A percentile compares a stretch with the other conserved stretches of the same genome.
Evolutionary conservation across 1,284 basidiomycete genomes (phyloP).

Genomic region (Stygiomarasmius scandens): DNA sequence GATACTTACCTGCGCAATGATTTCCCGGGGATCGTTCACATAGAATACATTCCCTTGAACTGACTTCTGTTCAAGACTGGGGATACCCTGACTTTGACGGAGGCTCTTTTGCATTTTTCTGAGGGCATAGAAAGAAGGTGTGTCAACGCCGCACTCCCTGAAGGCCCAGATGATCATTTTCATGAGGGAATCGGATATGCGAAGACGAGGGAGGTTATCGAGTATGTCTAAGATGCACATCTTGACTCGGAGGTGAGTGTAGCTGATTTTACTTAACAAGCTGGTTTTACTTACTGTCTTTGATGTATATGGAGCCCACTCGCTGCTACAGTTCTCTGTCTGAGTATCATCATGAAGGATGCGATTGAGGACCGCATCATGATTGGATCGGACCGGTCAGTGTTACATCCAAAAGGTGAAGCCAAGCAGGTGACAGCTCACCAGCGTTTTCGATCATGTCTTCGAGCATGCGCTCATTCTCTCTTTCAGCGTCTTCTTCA

Average conservation of each 20-base stretch:
- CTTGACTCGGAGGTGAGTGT: too few relatives aligned
- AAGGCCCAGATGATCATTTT: slow-evolving; percentile 6
- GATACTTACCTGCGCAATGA: slow-evolving; percentile 3
- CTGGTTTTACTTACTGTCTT: background rate
- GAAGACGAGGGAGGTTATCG: slow-evolving; percentile 1
- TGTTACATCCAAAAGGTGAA: too few relatives aligned
- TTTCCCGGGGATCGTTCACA: background rate
- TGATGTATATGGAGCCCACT: slow-evolving; percentile 3
- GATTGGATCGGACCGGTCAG: too few relatives aligned
- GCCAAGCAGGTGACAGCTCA: too few relatives aligned
- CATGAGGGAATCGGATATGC: slow-evolving; percentile 6
- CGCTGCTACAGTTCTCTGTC: too few relatives aligned
- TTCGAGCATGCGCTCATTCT: too few relatives aligned
- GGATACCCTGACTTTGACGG: background rate
- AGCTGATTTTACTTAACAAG: too few relatives aligned
- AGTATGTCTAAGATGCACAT: slow-evolving; percentile 8
- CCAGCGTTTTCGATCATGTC: too few relatives aligned
- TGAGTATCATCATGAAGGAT: too few relatives aligned
- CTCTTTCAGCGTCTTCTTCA: too few relatives aligned
- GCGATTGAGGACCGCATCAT: too few relatives aligned
- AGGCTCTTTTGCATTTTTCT: background rate
- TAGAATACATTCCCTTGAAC: slow-evolving; percentile 9
- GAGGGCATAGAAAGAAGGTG: slow-evolving; percentile 9
- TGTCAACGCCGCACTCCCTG: background rate
- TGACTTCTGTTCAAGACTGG: slow-evolving; percentile 2